These are phyloP conservation scores for Tuber indicum DNA, from an alignment of 495 filamentous ascomycete species.

Conservation along the genomic window DNA sequence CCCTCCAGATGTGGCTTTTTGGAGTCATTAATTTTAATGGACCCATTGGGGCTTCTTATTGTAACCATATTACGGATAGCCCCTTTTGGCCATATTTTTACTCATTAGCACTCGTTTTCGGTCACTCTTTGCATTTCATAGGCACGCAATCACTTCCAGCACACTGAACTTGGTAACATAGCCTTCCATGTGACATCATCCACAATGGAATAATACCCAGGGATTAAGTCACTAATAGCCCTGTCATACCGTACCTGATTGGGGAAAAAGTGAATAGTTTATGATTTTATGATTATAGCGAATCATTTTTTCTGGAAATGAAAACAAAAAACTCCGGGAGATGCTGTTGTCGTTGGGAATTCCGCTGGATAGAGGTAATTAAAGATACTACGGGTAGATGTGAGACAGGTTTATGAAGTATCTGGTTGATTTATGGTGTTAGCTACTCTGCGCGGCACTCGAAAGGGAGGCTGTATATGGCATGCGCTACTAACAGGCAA, in stretches of 20 bases:
- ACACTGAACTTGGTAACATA: background rate
- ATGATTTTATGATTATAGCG: background rate
- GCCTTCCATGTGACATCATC: background rate
- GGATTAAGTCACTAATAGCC: background rate
- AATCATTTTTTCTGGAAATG: background rate
- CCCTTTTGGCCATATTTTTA: background rate
- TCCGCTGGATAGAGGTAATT: background rate
- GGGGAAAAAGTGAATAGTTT: background rate
- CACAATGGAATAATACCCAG: background rate
- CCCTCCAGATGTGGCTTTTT: background rate
- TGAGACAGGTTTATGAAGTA: background rate
- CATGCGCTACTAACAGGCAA: slow-evolving; percentile 30
- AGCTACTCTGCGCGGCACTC: background rate
- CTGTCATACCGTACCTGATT: background rate
- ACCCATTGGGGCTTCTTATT: background rate
- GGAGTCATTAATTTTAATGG: background rate
- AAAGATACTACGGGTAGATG: background rate
- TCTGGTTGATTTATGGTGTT: background rate
- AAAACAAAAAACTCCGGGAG: background rate
- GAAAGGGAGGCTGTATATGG: background rate
- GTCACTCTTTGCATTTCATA: background rate
- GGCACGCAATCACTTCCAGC: background rate
- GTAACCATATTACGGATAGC: background rate
- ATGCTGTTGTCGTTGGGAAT: background rate
- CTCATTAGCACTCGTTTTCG: background rate